Conservation (phyloP, 2,329 filamentous ascomycete species). For the Penicillium sp. region DNA sequence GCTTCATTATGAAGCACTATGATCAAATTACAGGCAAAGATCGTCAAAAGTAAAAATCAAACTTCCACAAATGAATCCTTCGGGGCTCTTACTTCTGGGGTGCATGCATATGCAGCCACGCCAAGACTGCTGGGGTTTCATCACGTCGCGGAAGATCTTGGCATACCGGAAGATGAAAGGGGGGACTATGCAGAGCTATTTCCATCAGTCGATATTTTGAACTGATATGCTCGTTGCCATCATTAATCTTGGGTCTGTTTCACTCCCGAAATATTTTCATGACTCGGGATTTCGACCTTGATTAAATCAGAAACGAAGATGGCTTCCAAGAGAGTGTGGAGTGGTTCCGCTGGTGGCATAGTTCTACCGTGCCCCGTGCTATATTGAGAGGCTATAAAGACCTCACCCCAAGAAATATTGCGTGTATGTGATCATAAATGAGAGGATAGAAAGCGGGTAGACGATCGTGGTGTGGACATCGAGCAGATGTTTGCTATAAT, state of each 20-base stretch:
- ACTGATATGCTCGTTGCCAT: neutral
- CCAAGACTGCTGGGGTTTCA: constrained; percentile 25
- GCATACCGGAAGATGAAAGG: constrained; percentile 17
- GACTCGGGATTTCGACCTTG: neutral
- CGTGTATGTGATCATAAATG: neutral
- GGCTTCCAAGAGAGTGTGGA: neutral
- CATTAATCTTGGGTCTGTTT: constrained; percentile 2
- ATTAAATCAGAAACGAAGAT: neutral
- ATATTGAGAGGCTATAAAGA: neutral
- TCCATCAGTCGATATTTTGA: constrained; percentile 18
- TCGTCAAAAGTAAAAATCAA: constrained; percentile 7
- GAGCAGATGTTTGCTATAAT: neutral
- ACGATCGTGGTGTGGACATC: neutral
- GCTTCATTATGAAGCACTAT: neutral
- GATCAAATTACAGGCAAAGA: neutral
- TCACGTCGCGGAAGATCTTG: constrained; percentile 14
- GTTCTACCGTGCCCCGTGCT: neutral
- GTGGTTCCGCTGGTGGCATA: neutral
- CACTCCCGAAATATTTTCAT: neutral
- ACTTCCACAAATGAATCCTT: constrained; percentile 21
- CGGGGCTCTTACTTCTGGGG: neutral
- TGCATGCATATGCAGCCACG: constrained; percentile 8
- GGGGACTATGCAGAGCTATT: constrained; percentile 5
- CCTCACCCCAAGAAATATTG: neutral
- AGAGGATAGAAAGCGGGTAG: neutral